Percentiles rank a stretch among this genome's conserved stretches.
Evolutionary conservation across 768 basidiomycete genomes (phyloP).

Genomic region (Rickenella mellea): DNA sequence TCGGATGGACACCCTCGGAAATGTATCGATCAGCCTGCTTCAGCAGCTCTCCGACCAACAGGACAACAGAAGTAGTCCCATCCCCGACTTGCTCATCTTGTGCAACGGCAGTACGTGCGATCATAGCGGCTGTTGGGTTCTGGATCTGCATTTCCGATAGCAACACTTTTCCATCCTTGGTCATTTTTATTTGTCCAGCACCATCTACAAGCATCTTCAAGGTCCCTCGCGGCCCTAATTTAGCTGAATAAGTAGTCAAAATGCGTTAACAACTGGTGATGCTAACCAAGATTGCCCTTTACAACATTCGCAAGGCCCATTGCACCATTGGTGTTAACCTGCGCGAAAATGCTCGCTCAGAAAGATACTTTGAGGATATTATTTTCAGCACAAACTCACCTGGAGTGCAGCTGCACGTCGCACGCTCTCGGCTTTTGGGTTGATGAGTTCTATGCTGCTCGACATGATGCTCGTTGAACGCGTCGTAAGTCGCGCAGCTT

Average conservation of each 20-base stretch:
- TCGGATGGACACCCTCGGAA: constrained; percentile 96
- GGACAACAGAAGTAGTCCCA: constrained; percentile 94
- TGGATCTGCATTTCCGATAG: constrained; percentile 99
- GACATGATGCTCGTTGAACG: constrained; percentile 30
- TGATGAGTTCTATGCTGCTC: constrained; percentile 88
- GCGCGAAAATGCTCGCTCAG: constrained; percentile 12
- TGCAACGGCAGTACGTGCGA: constrained; percentile 95
- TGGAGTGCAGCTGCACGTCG: constrained; percentile 84
- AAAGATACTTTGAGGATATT: constrained; percentile 10
- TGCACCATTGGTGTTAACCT: constrained; percentile 91
- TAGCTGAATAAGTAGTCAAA: constrained; percentile 5
- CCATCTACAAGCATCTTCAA: constrained; percentile 99
- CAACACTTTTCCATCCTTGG: constrained; percentile 97
- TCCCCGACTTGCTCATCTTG: constrained; percentile 99
- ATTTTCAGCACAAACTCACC: constrained; percentile 39
- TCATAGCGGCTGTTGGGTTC: constrained; percentile 99
- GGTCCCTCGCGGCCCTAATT: constrained; percentile 85
- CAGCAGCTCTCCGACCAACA: constrained; percentile 90
- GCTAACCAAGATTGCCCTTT: constrained; percentile 87
- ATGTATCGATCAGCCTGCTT: constrained; percentile 98
- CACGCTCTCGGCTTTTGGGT: constrained; percentile 93
- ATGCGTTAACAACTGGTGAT: constrained; percentile 7
- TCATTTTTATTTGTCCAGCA: constrained; percentile 98
- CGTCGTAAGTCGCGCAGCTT: too few relatives aligned
- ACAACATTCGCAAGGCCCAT: constrained; percentile 97